phyloP scores from a whole-genome alignment of 306 rosid species.

The Medicago ruthenica region DNA sequence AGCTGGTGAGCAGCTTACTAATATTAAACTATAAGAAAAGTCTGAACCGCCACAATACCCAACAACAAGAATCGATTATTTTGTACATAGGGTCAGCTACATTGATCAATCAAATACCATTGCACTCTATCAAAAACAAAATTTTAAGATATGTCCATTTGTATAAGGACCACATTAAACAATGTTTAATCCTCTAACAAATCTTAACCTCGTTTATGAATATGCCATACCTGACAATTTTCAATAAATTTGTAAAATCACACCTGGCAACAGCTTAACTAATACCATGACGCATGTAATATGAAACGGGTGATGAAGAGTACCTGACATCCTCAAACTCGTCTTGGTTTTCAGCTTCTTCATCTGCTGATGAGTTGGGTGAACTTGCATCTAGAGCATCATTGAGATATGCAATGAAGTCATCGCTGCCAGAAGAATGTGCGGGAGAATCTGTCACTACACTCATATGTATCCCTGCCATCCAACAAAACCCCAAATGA shows the following conservation, averaged over 20 bases:
- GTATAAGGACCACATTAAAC: constrained; percentile 19
- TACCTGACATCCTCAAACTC: constrained; percentile 55
- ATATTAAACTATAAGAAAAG: constrained; percentile 5
- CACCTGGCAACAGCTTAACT: not conserved
- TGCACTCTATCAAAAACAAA: constrained; percentile 7
- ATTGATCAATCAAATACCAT: not conserved
- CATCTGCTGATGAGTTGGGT: constrained; percentile 40
- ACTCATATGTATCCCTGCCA: constrained; percentile 63
- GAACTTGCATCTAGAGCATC: constrained; percentile 57
- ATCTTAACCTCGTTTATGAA: not conserved
- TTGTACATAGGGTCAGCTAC: not conserved
- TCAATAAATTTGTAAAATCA: constrained; percentile 23
- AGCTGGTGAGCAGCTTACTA: not conserved
- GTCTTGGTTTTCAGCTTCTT: constrained; percentile 43
- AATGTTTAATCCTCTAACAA: constrained; percentile 3
- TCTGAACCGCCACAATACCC: not conserved
- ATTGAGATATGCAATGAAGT: constrained; percentile 64
- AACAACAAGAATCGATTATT: constrained; percentile 8
- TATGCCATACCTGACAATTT: not conserved
- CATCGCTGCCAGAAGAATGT: constrained; percentile 78
- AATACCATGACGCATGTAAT: constrained; percentile 1
- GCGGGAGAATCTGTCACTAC: constrained; percentile 71
- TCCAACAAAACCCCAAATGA: constrained; percentile 40
- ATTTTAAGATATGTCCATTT: not conserved
- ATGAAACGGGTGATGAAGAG: constrained; percentile 31